These are phyloP conservation scores for Macadamia tetraphylla DNA, from an alignment of 164 flowering plant species.

Conservation along the genomic window DNA sequence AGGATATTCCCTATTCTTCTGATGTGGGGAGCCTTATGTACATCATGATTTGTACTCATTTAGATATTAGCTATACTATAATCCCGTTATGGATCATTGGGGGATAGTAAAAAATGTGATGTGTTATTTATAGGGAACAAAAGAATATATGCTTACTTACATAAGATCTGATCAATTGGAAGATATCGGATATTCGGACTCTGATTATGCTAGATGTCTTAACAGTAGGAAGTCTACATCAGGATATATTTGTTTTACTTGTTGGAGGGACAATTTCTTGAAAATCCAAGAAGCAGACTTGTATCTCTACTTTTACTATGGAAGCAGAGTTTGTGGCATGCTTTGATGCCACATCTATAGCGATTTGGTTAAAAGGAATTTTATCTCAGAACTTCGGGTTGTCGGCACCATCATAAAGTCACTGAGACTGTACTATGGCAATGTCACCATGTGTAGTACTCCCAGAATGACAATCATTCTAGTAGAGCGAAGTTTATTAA, in stretches of 20 bases:
- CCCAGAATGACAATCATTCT: background rate
- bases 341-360: too few relatives aligned
- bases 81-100: constrained; percentile 5
- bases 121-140: background rate
- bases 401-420: background rate
- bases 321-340: too few relatives aligned
- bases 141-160: too few relatives aligned
- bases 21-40: background rate
- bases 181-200: too few relatives aligned
- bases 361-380: too few relatives aligned
- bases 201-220: constrained; percentile 1
- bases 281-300: background rate
- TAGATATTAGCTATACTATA: background rate
- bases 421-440: background rate
- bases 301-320: too few relatives aligned
- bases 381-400: background rate
- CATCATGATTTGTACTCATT: background rate
- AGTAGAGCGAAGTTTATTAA: background rate
- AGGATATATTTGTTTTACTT: background rate
- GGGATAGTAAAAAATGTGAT: constrained; percentile 3
- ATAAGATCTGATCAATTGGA: too few relatives aligned
- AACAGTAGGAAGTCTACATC: background rate
- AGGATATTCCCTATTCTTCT: background rate
- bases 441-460: background rate
- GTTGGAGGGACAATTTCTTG: constrained; percentile 2